Conservation (phyloP, 2,329 filamentous ascomycete genomes). For the Coniochaeta sp. region DNA sequence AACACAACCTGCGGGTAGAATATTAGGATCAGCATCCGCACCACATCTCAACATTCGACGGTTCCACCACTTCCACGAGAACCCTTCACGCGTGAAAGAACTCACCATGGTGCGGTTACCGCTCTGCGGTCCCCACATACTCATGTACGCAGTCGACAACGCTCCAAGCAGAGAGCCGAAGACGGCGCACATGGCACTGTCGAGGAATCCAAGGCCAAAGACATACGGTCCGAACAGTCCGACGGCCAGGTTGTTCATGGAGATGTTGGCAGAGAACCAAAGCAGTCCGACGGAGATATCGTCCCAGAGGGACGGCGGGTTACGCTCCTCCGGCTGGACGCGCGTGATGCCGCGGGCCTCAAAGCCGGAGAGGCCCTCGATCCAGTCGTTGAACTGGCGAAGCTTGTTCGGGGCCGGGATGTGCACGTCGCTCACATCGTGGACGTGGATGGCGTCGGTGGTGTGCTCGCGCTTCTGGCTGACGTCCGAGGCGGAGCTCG, state of each 20-base stretch:
- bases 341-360: constrained; percentile 32
- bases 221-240: constrained; percentile 22
- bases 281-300: constrained; percentile 32
- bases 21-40: constrained; percentile 5
- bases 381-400: constrained; percentile 16
- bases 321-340: constrained; percentile 28
- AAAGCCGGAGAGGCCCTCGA: constrained; percentile 26
- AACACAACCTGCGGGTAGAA: constrained; percentile 12
- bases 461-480: neutral
- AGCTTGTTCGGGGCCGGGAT: constrained; percentile 6
- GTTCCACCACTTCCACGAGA: neutral
- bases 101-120: constrained; percentile 21
- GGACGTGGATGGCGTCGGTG: neutral
- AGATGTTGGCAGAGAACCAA: constrained; percentile 38
- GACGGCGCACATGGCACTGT: constrained; percentile 18
- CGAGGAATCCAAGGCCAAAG: constrained; percentile 21
- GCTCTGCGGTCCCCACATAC: constrained; percentile 18
- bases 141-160: constrained; percentile 19
- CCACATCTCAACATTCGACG: neutral
- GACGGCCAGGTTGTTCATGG: constrained; percentile 31
- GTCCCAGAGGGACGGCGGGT: constrained; percentile 21
- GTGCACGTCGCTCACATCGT: neutral
- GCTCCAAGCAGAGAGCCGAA: constrained; percentile 19
- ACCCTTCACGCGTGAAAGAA: neutral
- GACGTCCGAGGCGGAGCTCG: neutral